phyloP scores from a whole-genome alignment of 495 filamentous ascomycete genomes.

The Penicillium verhagenii region DNA sequence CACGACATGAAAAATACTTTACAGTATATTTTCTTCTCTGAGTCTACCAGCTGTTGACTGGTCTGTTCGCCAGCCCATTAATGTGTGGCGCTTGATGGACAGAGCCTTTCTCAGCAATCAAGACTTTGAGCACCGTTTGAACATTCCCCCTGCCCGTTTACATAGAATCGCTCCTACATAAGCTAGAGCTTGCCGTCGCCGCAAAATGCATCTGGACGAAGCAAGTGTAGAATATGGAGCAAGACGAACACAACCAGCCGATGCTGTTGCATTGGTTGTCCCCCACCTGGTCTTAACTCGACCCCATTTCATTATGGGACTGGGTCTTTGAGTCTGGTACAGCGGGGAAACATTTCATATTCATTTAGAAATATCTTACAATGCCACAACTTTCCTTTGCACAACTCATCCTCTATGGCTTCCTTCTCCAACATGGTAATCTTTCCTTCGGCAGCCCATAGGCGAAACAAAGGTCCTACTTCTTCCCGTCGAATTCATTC shows the following conservation, averaged over 20 bases:
- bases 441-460: constrained; percentile 4
- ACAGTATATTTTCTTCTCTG: background rate
- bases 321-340: constrained; percentile 44
- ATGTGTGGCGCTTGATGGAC: constrained; percentile 15
- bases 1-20: background rate
- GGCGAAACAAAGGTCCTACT: background rate
- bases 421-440: background rate
- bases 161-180: constrained; percentile 50
- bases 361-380: background rate
- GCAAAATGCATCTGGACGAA: constrained; percentile 52
- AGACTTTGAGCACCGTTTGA: background rate
- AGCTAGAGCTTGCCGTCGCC: constrained; percentile 67
- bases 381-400: background rate
- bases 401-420: background rate
- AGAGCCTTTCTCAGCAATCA: background rate
- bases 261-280: constrained; percentile 28
- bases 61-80: constrained; percentile 12
- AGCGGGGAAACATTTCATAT: constrained; percentile 37
- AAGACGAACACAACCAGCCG: constrained; percentile 47
- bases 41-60: background rate
- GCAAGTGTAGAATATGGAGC: constrained; percentile 69
- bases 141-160: background rate
- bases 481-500: constrained; percentile 18
- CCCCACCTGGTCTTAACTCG: constrained; percentile 43
- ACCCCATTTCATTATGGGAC: constrained; percentile 53